A percentile compares a stretch with the other conserved stretches of the same genome.
Conservation (phyloP, 495 filamentous ascomycete genomes). For the Emericellopsis terricola region DNA sequence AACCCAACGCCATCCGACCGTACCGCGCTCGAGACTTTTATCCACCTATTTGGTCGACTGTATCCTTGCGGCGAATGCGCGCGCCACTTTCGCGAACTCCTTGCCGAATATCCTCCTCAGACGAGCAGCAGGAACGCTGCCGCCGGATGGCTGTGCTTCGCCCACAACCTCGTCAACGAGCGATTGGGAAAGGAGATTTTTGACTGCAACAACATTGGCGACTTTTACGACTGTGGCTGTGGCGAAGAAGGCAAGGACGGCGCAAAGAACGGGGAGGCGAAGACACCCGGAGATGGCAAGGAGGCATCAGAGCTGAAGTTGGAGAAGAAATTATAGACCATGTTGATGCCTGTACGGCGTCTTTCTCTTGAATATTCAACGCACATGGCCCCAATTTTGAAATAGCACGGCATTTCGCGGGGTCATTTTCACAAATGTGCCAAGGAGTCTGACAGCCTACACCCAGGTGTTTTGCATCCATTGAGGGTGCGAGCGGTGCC, state of each 20-base stretch:
- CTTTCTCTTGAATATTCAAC: too few species aligned
- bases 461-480: too few species aligned
- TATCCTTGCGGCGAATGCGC: slow-evolving; percentile 97
- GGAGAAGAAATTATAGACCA: slow-evolving; percentile 26
- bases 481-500: too few species aligned
- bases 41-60: slow-evolving; percentile 77
- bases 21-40: slow-evolving; percentile 63
- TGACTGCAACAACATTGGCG: slow-evolving; percentile 77
- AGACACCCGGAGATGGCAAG: slow-evolving; percentile 4
- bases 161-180: slow-evolving; percentile 90
- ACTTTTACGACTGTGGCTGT: slow-evolving; percentile 93
- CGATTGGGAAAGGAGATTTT: slow-evolving; percentile 66
- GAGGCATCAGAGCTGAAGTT: slow-evolving; percentile 3
- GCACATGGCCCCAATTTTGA: too few species aligned
- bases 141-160: slow-evolving; percentile 81
- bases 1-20: slow-evolving; percentile 69
- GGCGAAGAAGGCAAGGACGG: slow-evolving; percentile 46
- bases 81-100: slow-evolving; percentile 67
- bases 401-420: too few species aligned
- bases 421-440: too few species aligned
- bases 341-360: too few species aligned
- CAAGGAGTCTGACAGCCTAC: too few species aligned
- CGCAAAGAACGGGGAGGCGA: slow-evolving; percentile 4
- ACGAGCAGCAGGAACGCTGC: slow-evolving; percentile 67
- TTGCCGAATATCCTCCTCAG: slow-evolving; percentile 79